Evolutionary conservation across 179 eudicot species (phyloP).

Genomic region (Beta macrorhiza): DNA sequence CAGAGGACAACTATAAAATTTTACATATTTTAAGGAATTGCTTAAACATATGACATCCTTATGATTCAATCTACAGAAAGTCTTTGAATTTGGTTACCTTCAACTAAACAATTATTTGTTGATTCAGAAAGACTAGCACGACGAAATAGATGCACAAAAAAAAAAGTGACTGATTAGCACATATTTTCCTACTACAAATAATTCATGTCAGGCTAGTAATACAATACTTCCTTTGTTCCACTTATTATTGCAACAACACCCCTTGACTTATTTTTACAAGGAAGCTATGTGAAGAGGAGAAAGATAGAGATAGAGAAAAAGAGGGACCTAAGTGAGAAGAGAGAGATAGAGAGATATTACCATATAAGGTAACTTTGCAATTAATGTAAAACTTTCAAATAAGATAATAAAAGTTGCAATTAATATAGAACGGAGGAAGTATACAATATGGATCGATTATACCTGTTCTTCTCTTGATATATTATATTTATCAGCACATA

Average conservation of each 20-base stretch:
- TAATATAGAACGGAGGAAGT: too few species aligned
- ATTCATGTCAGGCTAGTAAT: not conserved
- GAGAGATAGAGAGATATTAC: too few species aligned
- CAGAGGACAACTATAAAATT: not conserved
- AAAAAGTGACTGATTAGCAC: not conserved
- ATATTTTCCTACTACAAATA: not conserved
- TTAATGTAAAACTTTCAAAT: too few species aligned
- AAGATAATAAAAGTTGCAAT: too few species aligned
- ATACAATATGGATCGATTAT: not conserved
- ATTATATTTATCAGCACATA: constrained; percentile 73
- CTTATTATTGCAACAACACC: too few species aligned
- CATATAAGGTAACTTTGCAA: too few species aligned
- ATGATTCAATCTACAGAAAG: not conserved
- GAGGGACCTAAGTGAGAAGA: too few species aligned
- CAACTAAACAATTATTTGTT: not conserved
- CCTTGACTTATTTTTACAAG: too few species aligned
- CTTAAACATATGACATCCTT: not conserved
- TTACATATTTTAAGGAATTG: not conserved
- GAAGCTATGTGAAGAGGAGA: too few species aligned
- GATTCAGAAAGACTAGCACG: not conserved
- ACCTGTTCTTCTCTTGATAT: constrained; percentile 93
- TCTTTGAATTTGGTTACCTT: not conserved
- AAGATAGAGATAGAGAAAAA: too few species aligned
- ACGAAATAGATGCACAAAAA: not conserved
- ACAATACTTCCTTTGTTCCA: not conserved